These are phyloP conservation scores for Suillus occidentalis DNA, from an alignment of 768 basidiomycete species.

Conservation along the genomic window DNA sequence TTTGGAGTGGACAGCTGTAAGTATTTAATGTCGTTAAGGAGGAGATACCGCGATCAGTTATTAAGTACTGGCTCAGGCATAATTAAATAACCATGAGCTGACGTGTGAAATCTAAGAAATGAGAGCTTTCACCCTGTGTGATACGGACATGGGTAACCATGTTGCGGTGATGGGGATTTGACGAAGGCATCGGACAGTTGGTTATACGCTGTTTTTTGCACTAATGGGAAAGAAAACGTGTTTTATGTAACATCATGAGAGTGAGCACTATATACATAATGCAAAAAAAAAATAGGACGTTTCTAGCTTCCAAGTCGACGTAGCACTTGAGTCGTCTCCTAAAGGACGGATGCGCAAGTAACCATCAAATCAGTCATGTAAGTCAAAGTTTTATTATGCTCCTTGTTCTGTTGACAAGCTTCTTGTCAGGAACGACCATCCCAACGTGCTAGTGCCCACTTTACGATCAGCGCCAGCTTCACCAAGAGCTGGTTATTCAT, in stretches of 20 bases:
- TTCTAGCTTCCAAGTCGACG: neutral
- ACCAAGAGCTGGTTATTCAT: conserved; percentile 10
- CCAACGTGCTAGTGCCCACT: conserved; percentile 23
- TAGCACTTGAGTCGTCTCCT: neutral
- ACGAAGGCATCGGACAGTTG: neutral
- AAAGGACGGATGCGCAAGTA: neutral
- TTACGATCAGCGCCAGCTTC: conserved; percentile 28
- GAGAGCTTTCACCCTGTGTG: neutral
- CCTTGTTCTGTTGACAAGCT: conserved; percentile 1
- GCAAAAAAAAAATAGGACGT: neutral
- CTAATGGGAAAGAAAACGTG: conserved; percentile 13
- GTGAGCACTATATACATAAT: conserved; percentile 19
- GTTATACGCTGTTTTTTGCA: neutral
- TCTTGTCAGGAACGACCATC: conserved; percentile 23
- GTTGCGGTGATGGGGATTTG: conserved; percentile 10
- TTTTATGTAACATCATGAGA: conserved; percentile 29
- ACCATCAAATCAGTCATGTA: conserved; percentile 17
- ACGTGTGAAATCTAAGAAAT: neutral
- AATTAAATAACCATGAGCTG: neutral
- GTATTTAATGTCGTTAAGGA: neutral
- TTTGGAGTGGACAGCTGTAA: neutral
- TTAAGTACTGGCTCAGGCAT: neutral
- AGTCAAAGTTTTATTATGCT: conserved; percentile 12
- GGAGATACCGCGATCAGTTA: neutral
- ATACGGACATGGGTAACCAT: conserved; percentile 2